phyloP scores from a whole-genome alignment of 1,284 basidiomycete species.

The Stygiomarasmius scandens region DNA sequence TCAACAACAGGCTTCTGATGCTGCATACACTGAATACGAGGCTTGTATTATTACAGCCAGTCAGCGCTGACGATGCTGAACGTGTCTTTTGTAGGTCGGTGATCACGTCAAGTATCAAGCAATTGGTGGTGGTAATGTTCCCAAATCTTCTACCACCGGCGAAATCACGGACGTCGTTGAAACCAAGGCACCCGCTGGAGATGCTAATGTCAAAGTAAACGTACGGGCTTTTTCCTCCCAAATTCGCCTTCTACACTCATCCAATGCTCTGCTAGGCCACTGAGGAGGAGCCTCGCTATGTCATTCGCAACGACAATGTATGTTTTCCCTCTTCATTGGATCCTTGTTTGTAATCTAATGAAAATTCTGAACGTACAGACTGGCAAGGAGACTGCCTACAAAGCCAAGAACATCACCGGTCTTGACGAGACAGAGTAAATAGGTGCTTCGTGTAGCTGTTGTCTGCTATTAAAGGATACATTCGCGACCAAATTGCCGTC shows the following conservation, averaged over 20 bases:
- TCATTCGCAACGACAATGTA: conserved; percentile 16
- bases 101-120: conserved; percentile 16
- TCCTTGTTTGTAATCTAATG: background rate
- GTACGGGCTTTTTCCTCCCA: background rate
- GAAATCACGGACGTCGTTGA: conserved; percentile 12
- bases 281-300: conserved; percentile 9
- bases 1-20: too few relatives aligned
- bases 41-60: too few relatives aligned
- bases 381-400: conserved; percentile 14
- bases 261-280: conserved; percentile 1
- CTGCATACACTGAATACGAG: too few relatives aligned
- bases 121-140: conserved; percentile 11
- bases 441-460: too few relatives aligned
- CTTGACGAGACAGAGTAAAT: background rate
- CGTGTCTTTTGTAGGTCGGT: conserved; percentile 12
- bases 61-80: too few relatives aligned
- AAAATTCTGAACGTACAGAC: conserved; percentile 4
- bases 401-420: conserved; percentile 11
- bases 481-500: too few relatives aligned
- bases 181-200: conserved; percentile 8
- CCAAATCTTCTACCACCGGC: conserved; percentile 10
- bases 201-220: conserved; percentile 6
- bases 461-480: too few relatives aligned
- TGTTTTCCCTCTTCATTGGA: background rate
- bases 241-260: background rate